phyloP scores from a whole-genome alignment of 2,329 filamentous ascomycete genomes.

The Scedosporium boydii region DNA sequence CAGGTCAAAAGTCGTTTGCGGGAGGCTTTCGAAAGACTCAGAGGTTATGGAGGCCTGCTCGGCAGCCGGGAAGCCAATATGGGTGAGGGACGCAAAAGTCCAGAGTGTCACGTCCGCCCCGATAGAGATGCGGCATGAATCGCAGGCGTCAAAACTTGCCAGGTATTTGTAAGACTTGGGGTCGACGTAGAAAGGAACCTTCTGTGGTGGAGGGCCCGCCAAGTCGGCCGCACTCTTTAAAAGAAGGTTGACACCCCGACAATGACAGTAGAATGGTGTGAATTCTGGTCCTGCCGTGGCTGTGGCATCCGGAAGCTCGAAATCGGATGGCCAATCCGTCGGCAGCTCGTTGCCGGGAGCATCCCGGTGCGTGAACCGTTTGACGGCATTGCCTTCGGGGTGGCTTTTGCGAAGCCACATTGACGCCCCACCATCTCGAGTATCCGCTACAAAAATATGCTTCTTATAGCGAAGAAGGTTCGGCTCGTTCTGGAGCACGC shows the following conservation, averaged over 20 bases:
- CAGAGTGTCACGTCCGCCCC: constrained; percentile 35
- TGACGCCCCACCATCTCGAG: constrained; percentile 40
- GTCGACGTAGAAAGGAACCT: constrained; percentile 33
- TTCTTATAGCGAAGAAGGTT: constrained; percentile 21
- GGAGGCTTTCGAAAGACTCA: constrained; percentile 4
- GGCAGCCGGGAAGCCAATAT: constrained; percentile 23
- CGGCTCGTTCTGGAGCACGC: constrained; percentile 22
- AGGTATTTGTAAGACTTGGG: constrained; percentile 29
- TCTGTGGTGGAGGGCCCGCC: constrained; percentile 11
- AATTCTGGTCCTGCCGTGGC: constrained; percentile 12
- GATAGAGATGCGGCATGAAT: constrained; percentile 33
- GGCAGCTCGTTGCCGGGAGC: constrained; percentile 18
- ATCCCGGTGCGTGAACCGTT: constrained; percentile 15
- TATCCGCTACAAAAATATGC: constrained; percentile 39
- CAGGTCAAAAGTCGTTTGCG: constrained; percentile 15
- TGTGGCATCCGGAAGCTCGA: constrained; percentile 8
- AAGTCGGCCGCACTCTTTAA: constrained; percentile 22
- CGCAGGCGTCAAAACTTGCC: constrained; percentile 32
- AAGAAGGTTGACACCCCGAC: constrained; percentile 33
- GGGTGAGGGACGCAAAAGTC: constrained; percentile 29
- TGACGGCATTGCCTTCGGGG: constrained; percentile 14
- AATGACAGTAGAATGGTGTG: constrained; percentile 33
- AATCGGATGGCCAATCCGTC: constrained; percentile 18
- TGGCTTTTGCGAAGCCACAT: constrained; percentile 32
- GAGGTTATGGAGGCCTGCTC: background rate